phyloP scores from a whole-genome alignment of 2,329 filamentous ascomycete species.

The Xylariaceae sp. region DNA sequence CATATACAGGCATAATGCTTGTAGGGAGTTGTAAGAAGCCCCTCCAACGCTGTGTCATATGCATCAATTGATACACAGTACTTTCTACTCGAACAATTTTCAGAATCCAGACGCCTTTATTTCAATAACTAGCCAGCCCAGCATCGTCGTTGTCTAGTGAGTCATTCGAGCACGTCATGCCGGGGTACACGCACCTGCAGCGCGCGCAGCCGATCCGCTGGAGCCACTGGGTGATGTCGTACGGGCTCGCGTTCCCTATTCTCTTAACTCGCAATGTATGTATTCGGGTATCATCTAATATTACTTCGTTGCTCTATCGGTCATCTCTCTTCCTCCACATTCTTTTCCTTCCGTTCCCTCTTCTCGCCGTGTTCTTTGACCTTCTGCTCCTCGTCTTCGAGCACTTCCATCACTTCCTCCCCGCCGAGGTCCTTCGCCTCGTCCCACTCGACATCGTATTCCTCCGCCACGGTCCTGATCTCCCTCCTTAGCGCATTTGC shows the following conservation, averaged over 20 bases:
- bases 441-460: constrained; percentile 92
- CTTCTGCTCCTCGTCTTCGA: constrained; percentile 55
- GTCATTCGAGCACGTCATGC: constrained; percentile 67
- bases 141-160: constrained; percentile 4
- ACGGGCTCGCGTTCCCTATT: constrained; percentile 69
- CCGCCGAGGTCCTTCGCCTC: constrained; percentile 72
- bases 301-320: background rate
- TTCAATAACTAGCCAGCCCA: constrained; percentile 11
- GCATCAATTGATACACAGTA: constrained; percentile 17
- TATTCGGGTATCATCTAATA: constrained; percentile 18
- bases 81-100: constrained; percentile 21
- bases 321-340: constrained; percentile 32
- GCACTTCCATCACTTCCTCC: constrained; percentile 62
- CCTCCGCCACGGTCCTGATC: constrained; percentile 76
- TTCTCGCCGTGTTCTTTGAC: constrained; percentile 1
- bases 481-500: constrained; percentile 77
- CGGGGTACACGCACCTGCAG: constrained; percentile 77
- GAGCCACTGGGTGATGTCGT: constrained; percentile 74
- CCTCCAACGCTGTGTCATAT: too few relatives aligned
- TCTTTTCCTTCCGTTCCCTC: constrained; percentile 32
- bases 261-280: too few relatives aligned
- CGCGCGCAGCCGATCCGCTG: constrained; percentile 72
- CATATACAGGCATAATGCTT: background rate
- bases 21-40: too few relatives aligned
- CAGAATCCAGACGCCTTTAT: constrained; percentile 4